A percentile compares a stretch with the other conserved stretches of the same genome.
phyloP scores from a whole-genome alignment of 441 rosid species.

The Mallotus japonicus region DNA sequence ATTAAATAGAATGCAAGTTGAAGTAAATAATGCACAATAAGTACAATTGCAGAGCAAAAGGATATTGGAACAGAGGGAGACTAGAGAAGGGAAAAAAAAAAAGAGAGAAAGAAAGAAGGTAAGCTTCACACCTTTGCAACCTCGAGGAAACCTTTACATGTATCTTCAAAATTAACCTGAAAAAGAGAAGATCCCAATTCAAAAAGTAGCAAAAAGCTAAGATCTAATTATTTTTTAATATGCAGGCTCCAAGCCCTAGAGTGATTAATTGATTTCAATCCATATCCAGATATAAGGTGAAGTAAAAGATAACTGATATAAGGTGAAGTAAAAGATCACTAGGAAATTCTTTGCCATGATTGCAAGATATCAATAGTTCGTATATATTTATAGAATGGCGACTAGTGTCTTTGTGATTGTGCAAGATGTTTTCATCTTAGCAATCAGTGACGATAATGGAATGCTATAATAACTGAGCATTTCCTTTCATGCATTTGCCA shows the following conservation, averaged over 20 bases:
- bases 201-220: slow-evolving; percentile 9
- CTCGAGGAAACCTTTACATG: slow-evolving; percentile 98
- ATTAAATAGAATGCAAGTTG: not conserved
- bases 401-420: not conserved
- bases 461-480: not conserved
- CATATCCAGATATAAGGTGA: not conserved
- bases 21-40: not conserved
- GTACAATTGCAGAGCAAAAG: not conserved
- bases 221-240: not conserved
- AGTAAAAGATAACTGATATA: not conserved
- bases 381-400: not conserved
- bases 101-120: not conserved
- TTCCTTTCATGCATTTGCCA: not conserved
- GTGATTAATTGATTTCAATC: not conserved
- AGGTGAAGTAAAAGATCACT: not conserved
- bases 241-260: not conserved
- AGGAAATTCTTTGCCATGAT: not conserved
- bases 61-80: not conserved
- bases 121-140: slow-evolving; percentile 60
- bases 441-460: not conserved
- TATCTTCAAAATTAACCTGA: slow-evolving; percentile 98
- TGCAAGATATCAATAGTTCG: not conserved
- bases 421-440: not conserved
- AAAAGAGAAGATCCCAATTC: slow-evolving; percentile 26
- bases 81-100: not conserved